Percentiles rank a stretch among this genome's conserved stretches.
phyloP scores from a whole-genome alignment of 495 filamentous ascomycete species.

The Tirmania nivea region DNA sequence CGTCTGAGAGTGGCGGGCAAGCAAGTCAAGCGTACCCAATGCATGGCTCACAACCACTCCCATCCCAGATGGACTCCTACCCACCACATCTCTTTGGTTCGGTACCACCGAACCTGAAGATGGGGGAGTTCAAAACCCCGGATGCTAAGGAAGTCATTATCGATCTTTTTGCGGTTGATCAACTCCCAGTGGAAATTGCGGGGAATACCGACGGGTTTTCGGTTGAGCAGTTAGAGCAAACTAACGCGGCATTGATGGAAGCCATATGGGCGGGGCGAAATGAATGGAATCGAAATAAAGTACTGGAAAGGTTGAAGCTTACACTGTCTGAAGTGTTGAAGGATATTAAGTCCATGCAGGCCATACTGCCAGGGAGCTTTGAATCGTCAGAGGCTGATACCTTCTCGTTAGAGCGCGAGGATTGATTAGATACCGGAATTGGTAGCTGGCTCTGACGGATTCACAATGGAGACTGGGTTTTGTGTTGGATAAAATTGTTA shows the following conservation, averaged over 20 bases:
- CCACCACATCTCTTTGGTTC: too few relatives aligned
- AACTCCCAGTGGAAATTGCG: slow-evolving; percentile 37
- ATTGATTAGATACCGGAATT: too few relatives aligned
- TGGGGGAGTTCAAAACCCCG: background rate
- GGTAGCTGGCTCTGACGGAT: too few relatives aligned
- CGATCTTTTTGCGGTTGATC: slow-evolving; percentile 31
- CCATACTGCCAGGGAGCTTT: background rate
- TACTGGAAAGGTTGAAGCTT: slow-evolving; percentile 36
- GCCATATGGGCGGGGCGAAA: slow-evolving; percentile 55
- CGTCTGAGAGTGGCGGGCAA: slow-evolving; percentile 4
- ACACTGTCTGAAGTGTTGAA: slow-evolving; percentile 62
- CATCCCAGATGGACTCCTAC: too few relatives aligned
- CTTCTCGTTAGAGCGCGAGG: too few relatives aligned
- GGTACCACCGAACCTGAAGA: too few relatives aligned
- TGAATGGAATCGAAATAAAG: slow-evolving; percentile 59
- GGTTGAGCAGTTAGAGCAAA: slow-evolving; percentile 86
- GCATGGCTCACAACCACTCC: background rate
- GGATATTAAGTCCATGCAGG: slow-evolving; percentile 55
- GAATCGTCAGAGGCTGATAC: too few relatives aligned
- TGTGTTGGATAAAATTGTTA: too few relatives aligned
- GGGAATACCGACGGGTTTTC: slow-evolving; percentile 52
- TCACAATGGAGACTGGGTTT: too few relatives aligned
- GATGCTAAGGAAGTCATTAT: slow-evolving; percentile 21
- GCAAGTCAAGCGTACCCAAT: slow-evolving; percentile 7
- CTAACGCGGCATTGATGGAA: slow-evolving; percentile 78